phyloP scores from a whole-genome alignment of 2,329 filamentous ascomycete species.

The Gremmenia infestans region DNA sequence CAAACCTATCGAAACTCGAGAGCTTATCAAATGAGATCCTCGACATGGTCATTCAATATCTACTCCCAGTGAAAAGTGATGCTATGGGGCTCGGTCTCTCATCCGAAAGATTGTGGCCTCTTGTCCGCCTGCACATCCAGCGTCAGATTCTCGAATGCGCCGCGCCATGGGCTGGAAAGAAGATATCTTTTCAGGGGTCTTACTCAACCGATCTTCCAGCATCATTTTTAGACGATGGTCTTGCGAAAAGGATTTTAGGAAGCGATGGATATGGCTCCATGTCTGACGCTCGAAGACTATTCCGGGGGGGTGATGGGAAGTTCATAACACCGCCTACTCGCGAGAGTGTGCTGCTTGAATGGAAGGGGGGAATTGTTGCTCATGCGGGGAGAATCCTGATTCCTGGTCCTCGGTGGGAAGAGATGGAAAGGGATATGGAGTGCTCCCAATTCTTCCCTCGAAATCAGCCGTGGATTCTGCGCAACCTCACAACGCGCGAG shows the following conservation, averaged over 20 bases:
- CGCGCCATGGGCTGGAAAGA: constrained; percentile 4
- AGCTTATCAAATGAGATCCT: constrained; percentile 5
- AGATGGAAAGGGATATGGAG: neutral
- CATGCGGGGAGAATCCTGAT: neutral
- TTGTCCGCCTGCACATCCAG: neutral
- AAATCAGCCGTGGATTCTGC: neutral
- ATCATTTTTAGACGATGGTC: neutral
- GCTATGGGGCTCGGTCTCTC: neutral
- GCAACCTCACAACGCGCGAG: neutral
- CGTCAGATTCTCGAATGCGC: neutral
- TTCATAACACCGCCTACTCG: neutral
- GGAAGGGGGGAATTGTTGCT: neutral
- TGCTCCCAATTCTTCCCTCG: neutral
- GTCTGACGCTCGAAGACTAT: neutral
- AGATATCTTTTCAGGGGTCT: constrained; percentile 6
- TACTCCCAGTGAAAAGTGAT: neutral
- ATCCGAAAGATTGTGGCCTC: neutral
- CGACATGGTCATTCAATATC: constrained; percentile 4
- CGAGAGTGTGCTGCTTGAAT: neutral
- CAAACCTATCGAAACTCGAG: neutral
- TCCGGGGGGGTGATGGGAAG: neutral
- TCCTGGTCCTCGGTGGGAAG: neutral
- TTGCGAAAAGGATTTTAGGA: neutral
- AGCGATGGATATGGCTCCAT: neutral
- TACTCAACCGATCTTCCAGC: neutral